phyloP scores from a whole-genome alignment of 2,329 filamentous ascomycete genomes.

The Grosmannia penicillata region DNA sequence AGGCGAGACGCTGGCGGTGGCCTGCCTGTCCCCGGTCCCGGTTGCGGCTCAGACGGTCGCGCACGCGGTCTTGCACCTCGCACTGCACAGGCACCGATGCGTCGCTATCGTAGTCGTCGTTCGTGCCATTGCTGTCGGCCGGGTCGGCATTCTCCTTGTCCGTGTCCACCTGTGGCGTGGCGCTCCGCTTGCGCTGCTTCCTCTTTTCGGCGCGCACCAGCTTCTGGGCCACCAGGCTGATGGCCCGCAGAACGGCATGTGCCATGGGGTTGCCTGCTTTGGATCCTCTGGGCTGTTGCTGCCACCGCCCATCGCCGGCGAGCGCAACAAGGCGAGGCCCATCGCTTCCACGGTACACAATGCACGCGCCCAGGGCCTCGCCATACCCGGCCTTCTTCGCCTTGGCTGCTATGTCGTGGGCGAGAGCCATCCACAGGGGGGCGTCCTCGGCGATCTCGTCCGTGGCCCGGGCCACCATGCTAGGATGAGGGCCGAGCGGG shows the following conservation, averaged over 20 bases:
- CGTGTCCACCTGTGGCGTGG: background rate
- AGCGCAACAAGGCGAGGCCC: conserved; percentile 49
- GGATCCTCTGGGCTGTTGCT: conserved; percentile 31
- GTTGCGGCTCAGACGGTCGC: conserved; percentile 10
- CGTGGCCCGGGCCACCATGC: conserved; percentile 54
- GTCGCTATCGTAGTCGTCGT: background rate
- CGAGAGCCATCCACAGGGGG: conserved; percentile 52
- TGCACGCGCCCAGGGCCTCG: conserved; percentile 57
- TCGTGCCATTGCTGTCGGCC: background rate
- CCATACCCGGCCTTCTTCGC: conserved; percentile 44
- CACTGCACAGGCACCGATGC: conserved; percentile 7
- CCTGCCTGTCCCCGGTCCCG: conserved; percentile 11
- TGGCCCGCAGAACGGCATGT: conserved; percentile 63
- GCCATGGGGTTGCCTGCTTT: conserved; percentile 58
- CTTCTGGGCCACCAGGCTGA: conserved; percentile 67
- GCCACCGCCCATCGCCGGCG: conserved; percentile 63
- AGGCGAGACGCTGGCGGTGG: conserved; percentile 27
- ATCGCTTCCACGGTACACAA: conserved; percentile 47
- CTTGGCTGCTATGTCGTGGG: conserved; percentile 46
- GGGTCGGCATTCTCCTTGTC: conserved; percentile 15
- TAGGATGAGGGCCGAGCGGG: conserved; percentile 70
- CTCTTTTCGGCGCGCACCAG: conserved; percentile 40
- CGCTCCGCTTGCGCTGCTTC: conserved; percentile 10
- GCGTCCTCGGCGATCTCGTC: conserved; percentile 52
- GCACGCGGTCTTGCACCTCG: conserved; percentile 10